A percentile compares a stretch with the other conserved stretches of the same genome.
Conservation (phyloP, 768 basidiomycete genomes). For the Trametes elegans region DNA sequence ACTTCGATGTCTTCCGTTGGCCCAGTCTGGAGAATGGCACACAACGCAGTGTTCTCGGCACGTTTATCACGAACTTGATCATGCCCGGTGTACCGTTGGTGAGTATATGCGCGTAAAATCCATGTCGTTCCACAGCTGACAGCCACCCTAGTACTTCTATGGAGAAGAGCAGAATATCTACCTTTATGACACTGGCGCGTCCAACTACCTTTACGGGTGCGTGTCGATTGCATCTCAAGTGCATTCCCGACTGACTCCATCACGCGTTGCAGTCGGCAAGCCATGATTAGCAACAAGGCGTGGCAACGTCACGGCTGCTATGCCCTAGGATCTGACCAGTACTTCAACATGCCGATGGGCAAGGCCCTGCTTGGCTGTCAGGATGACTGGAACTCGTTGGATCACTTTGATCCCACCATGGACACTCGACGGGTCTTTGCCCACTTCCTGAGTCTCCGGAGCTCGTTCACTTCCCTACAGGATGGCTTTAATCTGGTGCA, state of each 20-base stretch:
- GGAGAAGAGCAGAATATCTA: slow-evolving; percentile 95
- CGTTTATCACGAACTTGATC: slow-evolving; percentile 75
- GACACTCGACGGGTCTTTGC: slow-evolving; percentile 71
- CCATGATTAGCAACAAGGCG: slow-evolving; percentile 80
- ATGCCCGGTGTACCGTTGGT: slow-evolving; percentile 89
- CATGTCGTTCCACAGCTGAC: slow-evolving; percentile 3
- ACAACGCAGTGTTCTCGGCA: slow-evolving; percentile 68
- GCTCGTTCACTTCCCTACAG: slow-evolving; percentile 67
- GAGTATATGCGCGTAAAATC: slow-evolving; percentile 16
- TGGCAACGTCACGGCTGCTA: slow-evolving; percentile 97
- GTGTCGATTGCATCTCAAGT: slow-evolving; percentile 20
- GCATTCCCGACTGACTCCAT: not conserved
- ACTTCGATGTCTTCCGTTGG: slow-evolving; percentile 96
- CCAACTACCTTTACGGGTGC: slow-evolving; percentile 89
- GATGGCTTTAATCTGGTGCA: slow-evolving; percentile 87
- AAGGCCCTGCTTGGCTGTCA: slow-evolving; percentile 77
- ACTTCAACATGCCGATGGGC: slow-evolving; percentile 90
- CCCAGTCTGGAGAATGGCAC: slow-evolving; percentile 85
- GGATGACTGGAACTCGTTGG: slow-evolving; percentile 90
- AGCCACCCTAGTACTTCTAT: slow-evolving; percentile 61
- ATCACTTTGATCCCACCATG: slow-evolving; percentile 91
- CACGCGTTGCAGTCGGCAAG: slow-evolving; percentile 78
- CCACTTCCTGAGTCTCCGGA: slow-evolving; percentile 71
- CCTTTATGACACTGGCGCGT: slow-evolving; percentile 80
- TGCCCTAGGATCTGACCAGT: slow-evolving; percentile 83